Evolutionary conservation across 2,329 filamentous ascomycete species (phyloP).

Genomic region (Paecilomyces niveus): DNA sequence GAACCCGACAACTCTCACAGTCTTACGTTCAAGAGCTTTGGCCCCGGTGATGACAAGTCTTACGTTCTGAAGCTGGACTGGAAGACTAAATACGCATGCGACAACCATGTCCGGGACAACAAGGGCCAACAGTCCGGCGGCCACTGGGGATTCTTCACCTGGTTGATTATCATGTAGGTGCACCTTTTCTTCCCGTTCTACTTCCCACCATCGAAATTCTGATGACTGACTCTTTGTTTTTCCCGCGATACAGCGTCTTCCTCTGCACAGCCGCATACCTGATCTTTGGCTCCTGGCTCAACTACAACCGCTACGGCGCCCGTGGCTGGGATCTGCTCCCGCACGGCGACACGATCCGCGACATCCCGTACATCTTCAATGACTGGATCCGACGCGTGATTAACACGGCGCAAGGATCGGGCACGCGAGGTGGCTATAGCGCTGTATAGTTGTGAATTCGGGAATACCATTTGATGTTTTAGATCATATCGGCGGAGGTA

Average conservation of each 20-base stretch:
- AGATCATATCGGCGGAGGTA: no score
- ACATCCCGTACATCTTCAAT: conserved; percentile 84
- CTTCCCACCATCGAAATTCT: not conserved
- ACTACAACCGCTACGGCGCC: conserved; percentile 94
- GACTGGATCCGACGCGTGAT: conserved; percentile 77
- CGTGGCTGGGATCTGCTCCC: conserved; percentile 92
- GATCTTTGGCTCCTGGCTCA: conserved; percentile 97
- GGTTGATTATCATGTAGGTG: conserved; percentile 86
- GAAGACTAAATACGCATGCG: conserved; percentile 82
- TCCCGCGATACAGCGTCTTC: conserved; percentile 58
- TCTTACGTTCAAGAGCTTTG: conserved; percentile 71
- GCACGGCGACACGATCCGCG: conserved; percentile 84
- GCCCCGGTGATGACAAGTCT: conserved; percentile 47
- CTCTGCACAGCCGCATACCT: conserved; percentile 80
- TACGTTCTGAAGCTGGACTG: conserved; percentile 71
- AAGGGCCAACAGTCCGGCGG: conserved; percentile 36
- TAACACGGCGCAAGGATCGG: conserved; percentile 75
- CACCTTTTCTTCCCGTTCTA: not conserved
- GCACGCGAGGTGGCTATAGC: conserved; percentile 84
- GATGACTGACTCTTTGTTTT: not conserved
- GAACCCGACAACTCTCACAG: conserved; percentile 45
- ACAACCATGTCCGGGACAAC: conserved; percentile 46
- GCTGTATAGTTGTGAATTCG: conserved; percentile 58
- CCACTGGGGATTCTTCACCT: conserved; percentile 94
- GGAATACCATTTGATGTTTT: not conserved